Conservation (phyloP, 1,139 yeast genomes). For the Torulaspora pretoriensis region DNA sequence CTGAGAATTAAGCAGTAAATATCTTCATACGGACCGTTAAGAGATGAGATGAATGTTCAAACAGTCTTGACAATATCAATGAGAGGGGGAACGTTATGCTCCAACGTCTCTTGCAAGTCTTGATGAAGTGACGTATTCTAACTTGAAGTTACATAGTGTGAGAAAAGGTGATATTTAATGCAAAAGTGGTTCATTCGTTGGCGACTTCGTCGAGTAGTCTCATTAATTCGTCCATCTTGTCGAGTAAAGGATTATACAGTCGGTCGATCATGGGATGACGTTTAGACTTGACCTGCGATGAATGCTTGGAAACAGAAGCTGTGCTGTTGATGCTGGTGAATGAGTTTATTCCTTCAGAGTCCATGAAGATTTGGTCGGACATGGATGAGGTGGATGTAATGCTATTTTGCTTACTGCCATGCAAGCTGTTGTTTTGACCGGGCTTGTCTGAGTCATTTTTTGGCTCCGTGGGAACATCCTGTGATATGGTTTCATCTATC, state of each 20-base stretch:
- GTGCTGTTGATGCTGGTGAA: slow-evolving; percentile 26
- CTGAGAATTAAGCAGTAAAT: neutral
- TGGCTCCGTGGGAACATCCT: slow-evolving; percentile 2
- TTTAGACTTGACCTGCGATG: slow-evolving; percentile 7
- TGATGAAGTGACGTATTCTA: neutral
- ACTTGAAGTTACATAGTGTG: slow-evolving; percentile 1
- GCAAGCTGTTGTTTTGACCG: slow-evolving; percentile 1
- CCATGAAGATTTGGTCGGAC: slow-evolving; percentile 27
- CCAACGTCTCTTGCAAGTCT: too few species aligned
- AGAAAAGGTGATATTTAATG: slow-evolving; percentile 6
- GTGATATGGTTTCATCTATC: neutral
- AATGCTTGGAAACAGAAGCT: slow-evolving; percentile 16
- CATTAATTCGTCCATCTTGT: slow-evolving; percentile 45
- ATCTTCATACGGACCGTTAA: neutral
- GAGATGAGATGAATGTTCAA: neutral
- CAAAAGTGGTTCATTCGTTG: slow-evolving; percentile 6
- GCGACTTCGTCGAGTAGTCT: slow-evolving; percentile 25
- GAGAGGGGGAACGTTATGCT: too few species aligned
- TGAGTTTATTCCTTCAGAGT: slow-evolving; percentile 23
- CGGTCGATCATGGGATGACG: slow-evolving; percentile 45
- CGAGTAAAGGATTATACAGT: slow-evolving; percentile 48
- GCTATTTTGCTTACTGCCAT: slow-evolving; percentile 8
- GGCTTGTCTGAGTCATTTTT: neutral
- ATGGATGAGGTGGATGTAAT: slow-evolving; percentile 17
- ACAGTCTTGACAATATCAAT: too few species aligned